A percentile compares a stretch with the other conserved stretches of the same genome.
phyloP scores from a whole-genome alignment of 495 filamentous ascomycete species.

The Choiromyces venosus region DNA sequence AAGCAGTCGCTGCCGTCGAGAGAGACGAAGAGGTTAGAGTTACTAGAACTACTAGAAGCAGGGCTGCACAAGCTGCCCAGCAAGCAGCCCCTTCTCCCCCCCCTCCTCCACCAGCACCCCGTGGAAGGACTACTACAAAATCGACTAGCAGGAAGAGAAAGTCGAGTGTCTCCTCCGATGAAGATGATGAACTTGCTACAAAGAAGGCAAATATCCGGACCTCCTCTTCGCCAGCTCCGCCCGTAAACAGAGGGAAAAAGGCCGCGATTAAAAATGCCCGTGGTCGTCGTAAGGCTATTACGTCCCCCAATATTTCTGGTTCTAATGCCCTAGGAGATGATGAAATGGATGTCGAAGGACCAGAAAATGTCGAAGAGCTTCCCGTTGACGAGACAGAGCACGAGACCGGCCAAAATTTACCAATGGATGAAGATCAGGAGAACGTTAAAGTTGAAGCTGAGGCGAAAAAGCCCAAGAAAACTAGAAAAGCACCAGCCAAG shows the following conservation, averaged over 20 bases:
- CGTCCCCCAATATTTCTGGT: neutral
- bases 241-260: neutral
- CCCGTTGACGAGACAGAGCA: neutral
- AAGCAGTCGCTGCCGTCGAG: neutral
- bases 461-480: neutral
- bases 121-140: neutral
- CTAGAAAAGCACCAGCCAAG: neutral
- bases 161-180: neutral
- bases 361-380: neutral
- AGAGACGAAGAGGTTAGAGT: neutral
- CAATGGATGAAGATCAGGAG: neutral
- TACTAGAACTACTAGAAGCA: neutral
- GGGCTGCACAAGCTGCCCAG: neutral
- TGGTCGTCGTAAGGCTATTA: conserved; percentile 1
- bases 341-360: neutral
- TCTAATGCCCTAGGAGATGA: neutral
- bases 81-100: neutral
- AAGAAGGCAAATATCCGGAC: neutral
- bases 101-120: neutral
- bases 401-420: neutral
- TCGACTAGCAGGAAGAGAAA: neutral
- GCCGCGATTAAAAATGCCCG: neutral
- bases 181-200: neutral
- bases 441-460: neutral
- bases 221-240: neutral